Evolutionary conservation across 2,329 filamentous ascomycete species (phyloP).

Genomic region (Hypoxylon sp.): DNA sequence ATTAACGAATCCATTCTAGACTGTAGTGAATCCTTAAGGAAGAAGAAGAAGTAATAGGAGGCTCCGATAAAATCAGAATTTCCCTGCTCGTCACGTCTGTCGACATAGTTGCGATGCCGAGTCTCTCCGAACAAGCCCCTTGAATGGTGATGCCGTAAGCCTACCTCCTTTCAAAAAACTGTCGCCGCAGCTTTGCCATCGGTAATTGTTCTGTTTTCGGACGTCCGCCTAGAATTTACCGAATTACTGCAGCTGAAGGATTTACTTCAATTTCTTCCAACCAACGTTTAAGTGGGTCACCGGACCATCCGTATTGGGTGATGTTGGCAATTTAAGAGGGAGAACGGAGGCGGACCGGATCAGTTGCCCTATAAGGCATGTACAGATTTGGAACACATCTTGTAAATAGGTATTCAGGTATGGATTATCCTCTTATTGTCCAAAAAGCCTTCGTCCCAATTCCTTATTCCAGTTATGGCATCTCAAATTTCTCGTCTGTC

Average conservation of each 20-base stretch:
- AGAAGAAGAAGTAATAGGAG: neutral
- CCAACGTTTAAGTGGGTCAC: neutral
- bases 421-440: neutral
- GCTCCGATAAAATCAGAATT: neutral
- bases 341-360: neutral
- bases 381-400: neutral
- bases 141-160: neutral
- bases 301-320: slow-evolving; percentile 7
- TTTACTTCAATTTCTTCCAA: neutral
- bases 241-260: slow-evolving; percentile 16
- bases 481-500: slow-evolving; percentile 15
- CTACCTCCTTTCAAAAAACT: neutral
- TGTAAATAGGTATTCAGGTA: neutral
- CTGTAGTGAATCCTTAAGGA: neutral
- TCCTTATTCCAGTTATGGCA: slow-evolving; percentile 7
- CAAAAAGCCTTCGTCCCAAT: neutral
- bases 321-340: neutral
- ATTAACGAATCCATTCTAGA: neutral
- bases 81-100: neutral
- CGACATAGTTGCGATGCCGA: neutral
- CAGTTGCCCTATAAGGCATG: slow-evolving; percentile 10
- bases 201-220: slow-evolving; percentile 2
- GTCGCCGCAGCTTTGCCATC: neutral
- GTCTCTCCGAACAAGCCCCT: neutral
- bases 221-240: slow-evolving; percentile 9